A percentile compares a stretch with the other conserved stretches of the same genome.
These are phyloP conservation scores for Phytopythium ostracodes DNA, from an alignment of 352 stramenopile genomes.

Conservation along the genomic window DNA sequence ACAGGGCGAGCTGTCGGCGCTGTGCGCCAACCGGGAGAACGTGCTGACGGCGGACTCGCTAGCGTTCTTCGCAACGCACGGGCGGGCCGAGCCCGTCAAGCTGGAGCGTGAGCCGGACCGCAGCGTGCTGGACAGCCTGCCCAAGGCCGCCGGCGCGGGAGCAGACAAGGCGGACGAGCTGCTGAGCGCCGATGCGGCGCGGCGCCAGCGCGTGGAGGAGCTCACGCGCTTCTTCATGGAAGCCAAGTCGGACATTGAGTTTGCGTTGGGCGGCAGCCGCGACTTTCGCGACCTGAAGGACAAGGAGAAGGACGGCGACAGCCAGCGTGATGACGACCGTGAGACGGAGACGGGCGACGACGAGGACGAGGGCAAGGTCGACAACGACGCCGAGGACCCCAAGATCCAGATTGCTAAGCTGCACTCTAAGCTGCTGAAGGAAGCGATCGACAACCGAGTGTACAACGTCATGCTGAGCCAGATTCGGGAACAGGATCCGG, in stretches of 20 bases:
- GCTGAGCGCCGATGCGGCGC: slow-evolving; percentile 68
- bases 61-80: slow-evolving; percentile 52
- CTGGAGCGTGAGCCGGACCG: slow-evolving; percentile 63
- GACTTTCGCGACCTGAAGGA: slow-evolving; percentile 71
- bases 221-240: slow-evolving; percentile 89
- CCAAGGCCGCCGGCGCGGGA: slow-evolving; percentile 22
- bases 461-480: slow-evolving; percentile 72
- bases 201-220: slow-evolving; percentile 80
- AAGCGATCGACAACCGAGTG: slow-evolving; percentile 72
- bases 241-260: slow-evolving; percentile 88
- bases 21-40: slow-evolving; percentile 72
- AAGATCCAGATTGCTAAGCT: slow-evolving; percentile 36
- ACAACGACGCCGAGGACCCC: slow-evolving; percentile 24
- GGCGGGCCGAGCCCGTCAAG: slow-evolving; percentile 66
- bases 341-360: slow-evolving; percentile 51
- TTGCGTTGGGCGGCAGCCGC: slow-evolving; percentile 64
- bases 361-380: slow-evolving; percentile 38
- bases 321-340: slow-evolving; percentile 60
- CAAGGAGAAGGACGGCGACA: slow-evolving; percentile 63
- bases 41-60: slow-evolving; percentile 76
- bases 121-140: slow-evolving; percentile 14
- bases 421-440: slow-evolving; percentile 53
- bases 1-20: slow-evolving; percentile 54
- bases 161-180: slow-evolving; percentile 54
- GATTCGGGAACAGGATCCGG: slow-evolving; percentile 76